These are phyloP conservation scores for Cercospora janseana DNA, from an alignment of 2,329 filamentous ascomycete genomes.

Conservation along the genomic window DNA sequence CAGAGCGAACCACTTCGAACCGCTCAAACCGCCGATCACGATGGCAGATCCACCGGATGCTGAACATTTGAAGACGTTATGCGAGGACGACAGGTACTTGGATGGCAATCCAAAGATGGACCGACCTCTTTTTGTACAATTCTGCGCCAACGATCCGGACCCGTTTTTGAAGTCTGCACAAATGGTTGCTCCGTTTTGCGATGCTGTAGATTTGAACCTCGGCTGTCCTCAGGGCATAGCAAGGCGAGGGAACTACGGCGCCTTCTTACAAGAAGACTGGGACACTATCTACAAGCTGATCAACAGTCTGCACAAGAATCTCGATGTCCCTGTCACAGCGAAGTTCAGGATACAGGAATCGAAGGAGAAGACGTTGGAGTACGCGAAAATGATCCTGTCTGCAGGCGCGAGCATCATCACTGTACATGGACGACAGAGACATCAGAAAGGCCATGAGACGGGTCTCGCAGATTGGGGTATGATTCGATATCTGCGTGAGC, in stretches of 20 bases:
- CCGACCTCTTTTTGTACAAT: conserved; percentile 90
- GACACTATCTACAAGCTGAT: conserved; percentile 79
- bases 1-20: conserved; percentile 77
- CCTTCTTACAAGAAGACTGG: conserved; percentile 93
- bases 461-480: conserved; percentile 90
- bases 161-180: conserved; percentile 75
- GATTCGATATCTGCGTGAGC: conserved; percentile 77
- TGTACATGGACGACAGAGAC: conserved; percentile 81
- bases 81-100: conserved; percentile 56
- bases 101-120: conserved; percentile 86
- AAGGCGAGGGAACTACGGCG: conserved; percentile 83
- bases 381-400: conserved; percentile 80
- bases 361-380: conserved; percentile 79
- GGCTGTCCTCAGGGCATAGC: conserved; percentile 97
- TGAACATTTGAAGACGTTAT: conserved; percentile 25
- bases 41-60: conserved; percentile 26
- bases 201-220: conserved; percentile 92
- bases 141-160: conserved; percentile 86
- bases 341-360: conserved; percentile 92
- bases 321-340: conserved; percentile 83
- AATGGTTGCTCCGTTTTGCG: conserved; percentile 80
- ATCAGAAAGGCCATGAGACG: conserved; percentile 95
- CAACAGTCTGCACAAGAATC: conserved; percentile 72
- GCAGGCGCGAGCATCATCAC: conserved; percentile 92
- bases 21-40: conserved; percentile 45